These are phyloP conservation scores for Fusarium caatingaense DNA, from an alignment of 2,329 filamentous ascomycete genomes.

Conservation along the genomic window DNA sequence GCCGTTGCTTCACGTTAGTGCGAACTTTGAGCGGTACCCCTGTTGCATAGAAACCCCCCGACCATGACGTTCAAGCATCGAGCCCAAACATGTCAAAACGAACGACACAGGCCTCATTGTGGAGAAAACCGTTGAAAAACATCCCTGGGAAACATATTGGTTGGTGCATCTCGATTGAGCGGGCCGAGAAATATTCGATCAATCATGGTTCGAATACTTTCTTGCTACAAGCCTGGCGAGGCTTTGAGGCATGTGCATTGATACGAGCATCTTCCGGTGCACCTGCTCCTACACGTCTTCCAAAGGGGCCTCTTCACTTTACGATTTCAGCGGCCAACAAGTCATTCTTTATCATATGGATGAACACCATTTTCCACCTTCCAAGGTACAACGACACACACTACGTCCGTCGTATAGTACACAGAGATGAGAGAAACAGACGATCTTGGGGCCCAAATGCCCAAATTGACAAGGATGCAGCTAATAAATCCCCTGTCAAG, in stretches of 20 bases:
- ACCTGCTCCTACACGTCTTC: not conserved
- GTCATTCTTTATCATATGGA: slow-evolving; percentile 1
- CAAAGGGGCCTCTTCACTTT: not conserved
- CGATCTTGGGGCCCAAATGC: slow-evolving; percentile 20
- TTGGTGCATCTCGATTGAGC: slow-evolving; percentile 19
- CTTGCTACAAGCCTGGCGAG: not conserved
- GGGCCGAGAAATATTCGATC: not conserved
- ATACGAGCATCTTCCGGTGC: not conserved
- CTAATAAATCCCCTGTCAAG: slow-evolving; percentile 16
- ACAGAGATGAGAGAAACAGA: slow-evolving; percentile 12
- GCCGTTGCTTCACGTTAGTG: slow-evolving; percentile 29
- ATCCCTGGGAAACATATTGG: slow-evolving; percentile 9
- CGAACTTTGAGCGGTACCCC: slow-evolving; percentile 3
- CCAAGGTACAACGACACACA: slow-evolving; percentile 24
- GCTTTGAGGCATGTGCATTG: not conserved
- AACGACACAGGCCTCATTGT: slow-evolving; percentile 8
- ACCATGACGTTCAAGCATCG: slow-evolving; percentile 23
- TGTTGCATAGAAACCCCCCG: slow-evolving; percentile 30
- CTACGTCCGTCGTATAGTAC: slow-evolving; percentile 1
- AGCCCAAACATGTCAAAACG: slow-evolving; percentile 20
- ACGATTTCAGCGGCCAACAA: not conserved
- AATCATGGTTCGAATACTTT: not conserved
- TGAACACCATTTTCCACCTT: slow-evolving; percentile 17
- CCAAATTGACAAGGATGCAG: slow-evolving; percentile 10
- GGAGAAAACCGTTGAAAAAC: slow-evolving; percentile 22